Evolutionary conservation across 169 alveolate species (phyloP).

Genomic region (Plasmodium cynomolgi): DNA sequence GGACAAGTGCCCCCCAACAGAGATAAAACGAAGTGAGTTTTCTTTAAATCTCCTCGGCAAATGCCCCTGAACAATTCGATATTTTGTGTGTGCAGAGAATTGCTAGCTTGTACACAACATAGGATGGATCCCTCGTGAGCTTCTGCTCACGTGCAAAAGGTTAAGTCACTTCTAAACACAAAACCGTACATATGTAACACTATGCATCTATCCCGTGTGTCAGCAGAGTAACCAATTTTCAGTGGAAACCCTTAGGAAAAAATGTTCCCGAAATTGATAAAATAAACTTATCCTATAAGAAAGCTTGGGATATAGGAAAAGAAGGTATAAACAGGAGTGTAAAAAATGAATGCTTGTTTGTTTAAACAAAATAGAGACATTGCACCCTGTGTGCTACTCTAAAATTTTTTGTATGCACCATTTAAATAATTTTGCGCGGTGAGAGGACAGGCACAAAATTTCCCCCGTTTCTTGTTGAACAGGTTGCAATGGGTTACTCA

Average conservation of each 20-base stretch:
- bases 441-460: background rate
- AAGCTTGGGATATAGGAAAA: conserved; percentile 75
- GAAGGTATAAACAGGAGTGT: conserved; percentile 18
- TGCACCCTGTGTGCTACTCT: too few species aligned
- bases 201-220: background rate
- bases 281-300: conserved; percentile 54
- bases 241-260: conserved; percentile 62
- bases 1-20: background rate
- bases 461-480: background rate
- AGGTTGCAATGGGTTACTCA: conserved; percentile 71
- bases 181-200: background rate
- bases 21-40: conserved; percentile 40
- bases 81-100: background rate
- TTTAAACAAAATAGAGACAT: background rate
- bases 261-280: conserved; percentile 49
- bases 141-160: background rate
- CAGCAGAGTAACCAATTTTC: conserved; percentile 14
- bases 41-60: background rate
- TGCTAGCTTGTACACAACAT: background rate
- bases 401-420: background rate
- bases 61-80: background rate
- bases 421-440: background rate
- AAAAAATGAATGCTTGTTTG: background rate
- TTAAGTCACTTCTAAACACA: background rate
- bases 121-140: background rate